Base-by-base conservation (phyloP, 1,284 basidiomycete species). In the Tylopilus orsonianus region DNA sequence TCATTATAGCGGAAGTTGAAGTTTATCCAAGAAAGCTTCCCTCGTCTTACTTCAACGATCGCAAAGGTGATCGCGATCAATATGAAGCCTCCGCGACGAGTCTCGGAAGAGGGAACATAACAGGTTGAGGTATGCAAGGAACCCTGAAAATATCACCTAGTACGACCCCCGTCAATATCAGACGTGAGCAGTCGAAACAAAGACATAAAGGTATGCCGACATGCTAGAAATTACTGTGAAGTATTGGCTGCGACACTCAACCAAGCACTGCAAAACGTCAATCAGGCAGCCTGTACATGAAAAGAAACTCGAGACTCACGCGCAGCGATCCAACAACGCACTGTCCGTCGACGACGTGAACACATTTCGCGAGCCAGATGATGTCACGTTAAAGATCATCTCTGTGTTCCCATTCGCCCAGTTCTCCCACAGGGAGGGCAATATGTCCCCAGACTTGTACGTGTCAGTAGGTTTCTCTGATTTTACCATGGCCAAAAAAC, bases 401-500 rank as follows among this genome's bases (percentile, higher is more conserved):
- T 56, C 46, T 1, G 37, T 30, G 13, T 41, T n/a, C 2, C 35
- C 50, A 2, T 8, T 33, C 1, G 14, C 13, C 49, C 54, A 65
- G 7, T 7, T 16, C 1, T 39, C 34, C 63, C 63, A 64, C 1
- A 35, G 3, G 2, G 30, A 27, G 3, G 61, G 63, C 2, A 53
- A 52, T 24, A 50, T 45, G 19, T 60, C 53, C n/a, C 40, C 41
- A 3, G 52, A 14, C n/a, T 58, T 19, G 30, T 53, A 62, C 26
- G 46, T 50, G 12, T 12, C 22, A 27, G 41, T 38, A 0, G 57
- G 56, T 29, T 56, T 44, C 24, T 42, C 22, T 1, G 45, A 62
- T 19, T 38, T 57, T 9, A 46, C 56, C 39, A 62, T 41, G 16
- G 58, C 50, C 40, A 65, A 16, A 32, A 66, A 66, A 8, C 45